Evolutionary conservation across 2,329 filamentous ascomycete species (phyloP), one percentile per base, ranked within the genome.

Genomic region (Aspergillus quadricinctus): DNA sequence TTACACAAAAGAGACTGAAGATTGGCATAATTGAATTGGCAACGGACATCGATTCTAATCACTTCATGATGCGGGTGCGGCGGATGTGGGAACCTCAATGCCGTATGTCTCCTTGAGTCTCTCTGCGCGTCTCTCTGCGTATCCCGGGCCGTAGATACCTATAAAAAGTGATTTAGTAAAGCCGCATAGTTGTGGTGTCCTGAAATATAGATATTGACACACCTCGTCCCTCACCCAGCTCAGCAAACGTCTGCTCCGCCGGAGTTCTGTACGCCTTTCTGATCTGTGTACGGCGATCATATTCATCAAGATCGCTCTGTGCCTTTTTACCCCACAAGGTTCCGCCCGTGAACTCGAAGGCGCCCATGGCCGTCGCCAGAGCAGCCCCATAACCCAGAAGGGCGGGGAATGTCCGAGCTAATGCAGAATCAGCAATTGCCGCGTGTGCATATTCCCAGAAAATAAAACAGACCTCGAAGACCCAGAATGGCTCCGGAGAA

Each of bases 211-310:
- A 43, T 21, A 35, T 31, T 52, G 52, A 76, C 80, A 69, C 82
- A 93, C 90, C 90, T 83, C 92, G 84, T 64, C 91, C 91, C 80
- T 97, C 92, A 53, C 92, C 92, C 67, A 96, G 70, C 69, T 93
- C 84, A 25, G 85, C 83, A 62, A 96, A 78, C 2, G 90, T 96
- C 79, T 96, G 88, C 72, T 90, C 88, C 52, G 85, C 80, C 27
- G 90, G 88, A 70, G 87, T 79, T 72, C 90, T 84, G 73, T 88
- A 88, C 69, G 87, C 87, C 78, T 83, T 87, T 72, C 90, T 84
- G 71, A 92, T 61, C 61, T 80, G 81, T 73, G 93, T 86, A 77
- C 92, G 92, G 73, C 86, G 83, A 67, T 86, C 87, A 59, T 88
- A 90, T 72, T 93, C 89, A 65, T 88, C 86, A 43, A 87, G 81